These are phyloP conservation scores for Mycena venus DNA, from an alignment of 768 basidiomycete species.

Conservation along the genomic window DNA sequence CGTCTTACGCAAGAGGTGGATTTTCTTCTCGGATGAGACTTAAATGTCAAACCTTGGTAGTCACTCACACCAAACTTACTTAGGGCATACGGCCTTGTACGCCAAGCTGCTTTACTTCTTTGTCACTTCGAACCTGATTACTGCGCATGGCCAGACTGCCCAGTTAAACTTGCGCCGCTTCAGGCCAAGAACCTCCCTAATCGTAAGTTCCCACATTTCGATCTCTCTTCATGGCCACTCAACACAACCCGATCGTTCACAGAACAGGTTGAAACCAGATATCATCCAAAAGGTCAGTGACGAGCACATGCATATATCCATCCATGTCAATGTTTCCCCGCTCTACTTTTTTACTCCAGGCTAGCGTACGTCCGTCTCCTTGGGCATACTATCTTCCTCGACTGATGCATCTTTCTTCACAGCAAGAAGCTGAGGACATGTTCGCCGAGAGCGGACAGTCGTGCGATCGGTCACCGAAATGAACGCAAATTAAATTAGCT, in stretches of 20 bases:
- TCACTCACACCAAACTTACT: background rate
- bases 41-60: background rate
- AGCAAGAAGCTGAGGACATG: background rate
- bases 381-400: background rate
- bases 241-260: too few relatives aligned
- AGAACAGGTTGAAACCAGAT: background rate
- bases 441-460: background rate
- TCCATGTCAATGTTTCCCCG: background rate
- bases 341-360: background rate
- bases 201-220: background rate
- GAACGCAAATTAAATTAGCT: background rate
- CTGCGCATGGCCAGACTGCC: background rate
- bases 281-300: background rate
- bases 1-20: background rate
- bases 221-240: background rate
- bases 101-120: background rate
- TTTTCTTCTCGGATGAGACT: background rate
- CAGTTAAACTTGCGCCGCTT: background rate
- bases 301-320: background rate
- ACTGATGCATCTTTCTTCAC: background rate
- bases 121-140: background rate
- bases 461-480: background rate
- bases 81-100: background rate
- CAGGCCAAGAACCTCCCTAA: background rate
- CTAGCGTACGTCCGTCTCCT: background rate